A percentile compares a stretch with the other conserved stretches of the same genome.
Conservation (phyloP, 257 asterid species). For the Ligustrum vulgare region DNA sequence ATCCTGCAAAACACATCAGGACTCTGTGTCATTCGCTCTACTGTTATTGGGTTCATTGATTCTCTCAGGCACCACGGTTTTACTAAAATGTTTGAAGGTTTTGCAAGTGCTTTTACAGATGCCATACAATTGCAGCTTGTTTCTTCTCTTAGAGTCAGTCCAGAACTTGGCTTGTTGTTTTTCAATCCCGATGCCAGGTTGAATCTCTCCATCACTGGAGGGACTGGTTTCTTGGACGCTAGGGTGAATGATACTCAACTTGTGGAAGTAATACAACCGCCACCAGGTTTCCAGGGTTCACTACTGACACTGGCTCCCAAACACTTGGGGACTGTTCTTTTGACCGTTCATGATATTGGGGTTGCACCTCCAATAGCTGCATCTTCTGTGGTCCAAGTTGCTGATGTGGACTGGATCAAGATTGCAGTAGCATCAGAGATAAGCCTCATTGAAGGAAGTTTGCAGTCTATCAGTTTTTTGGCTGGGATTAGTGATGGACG, state of each 20-base stretch:
- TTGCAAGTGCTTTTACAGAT: slow-evolving; percentile 54
- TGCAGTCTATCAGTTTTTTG: slow-evolving; percentile 45
- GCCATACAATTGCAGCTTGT: slow-evolving; percentile 77
- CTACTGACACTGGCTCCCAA: slow-evolving; percentile 77
- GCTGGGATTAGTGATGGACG: slow-evolving; percentile 71
- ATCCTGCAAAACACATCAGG: slow-evolving; percentile 78
- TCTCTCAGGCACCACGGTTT: slow-evolving; percentile 38
- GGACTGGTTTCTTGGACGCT: slow-evolving; percentile 70
- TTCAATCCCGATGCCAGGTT: slow-evolving; percentile 65
- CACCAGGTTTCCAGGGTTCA: slow-evolving; percentile 49
- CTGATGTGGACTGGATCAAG: slow-evolving; percentile 88
- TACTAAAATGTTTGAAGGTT: slow-evolving; percentile 30
- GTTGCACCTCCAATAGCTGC: slow-evolving; percentile 75
- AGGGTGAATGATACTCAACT: slow-evolving; percentile 61
- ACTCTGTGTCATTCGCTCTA: slow-evolving; percentile 61
- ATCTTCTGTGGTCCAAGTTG: slow-evolving; percentile 71
- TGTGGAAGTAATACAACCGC: slow-evolving; percentile 48
- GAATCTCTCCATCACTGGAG: slow-evolving; percentile 80
- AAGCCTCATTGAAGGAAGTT: slow-evolving; percentile 71
- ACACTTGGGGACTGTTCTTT: slow-evolving; percentile 69
- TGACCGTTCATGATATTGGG: slow-evolving; percentile 75
- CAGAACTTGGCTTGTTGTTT: slow-evolving; percentile 69
- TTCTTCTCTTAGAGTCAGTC: slow-evolving; percentile 71
- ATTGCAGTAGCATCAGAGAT: slow-evolving; percentile 59
- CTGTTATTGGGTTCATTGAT: slow-evolving; percentile 45